Evolutionary conservation across 2,329 filamentous ascomycete genomes (phyloP), one percentile per base, ranked within the genome.

Genomic region (Ceratocystis harringtonii): DNA sequence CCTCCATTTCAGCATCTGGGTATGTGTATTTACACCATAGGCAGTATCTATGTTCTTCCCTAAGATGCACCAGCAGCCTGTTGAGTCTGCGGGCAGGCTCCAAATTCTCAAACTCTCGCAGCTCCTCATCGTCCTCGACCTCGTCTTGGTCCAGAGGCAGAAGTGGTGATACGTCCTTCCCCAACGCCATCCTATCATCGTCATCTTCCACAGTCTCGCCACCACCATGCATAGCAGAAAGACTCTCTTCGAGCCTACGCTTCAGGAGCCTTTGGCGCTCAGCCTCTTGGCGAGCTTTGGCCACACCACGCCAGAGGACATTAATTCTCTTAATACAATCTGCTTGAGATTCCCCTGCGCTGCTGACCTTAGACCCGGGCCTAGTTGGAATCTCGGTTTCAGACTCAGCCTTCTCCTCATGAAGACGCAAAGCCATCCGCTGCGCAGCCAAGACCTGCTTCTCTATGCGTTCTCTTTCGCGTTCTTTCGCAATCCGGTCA

Each of bases 11-110:
- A 44, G 77, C 78, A 71, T 90, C 85, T 0, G 85, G 82, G 73
- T 96, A 99, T 63, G 79, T 78, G 74, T 82, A 88, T 74, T 96
- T 97, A 76, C 94, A 99, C 89, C 92, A 99, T 73, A 96, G 96
- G 76, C 94, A 99, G 73, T 99, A 99, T 57, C 80, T 76, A 71
- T 90, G 84, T 71, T 82, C 81, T 61, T 84, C 78, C 45, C 94
- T 82, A 64, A 99, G 74, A 74, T 89, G 85, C 19, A 76, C 73
- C 8, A 96, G 80, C 15, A 95, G 74, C 70, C 78, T 83, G 7
- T 78, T 76, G 68, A 97, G 75, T 69, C 84, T 83, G 70, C 95
- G 87, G 1, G 77, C 77, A 1, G 84, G 78, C 25, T 85, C 81
- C 57, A 92, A 76, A 1, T 81, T 82, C 71, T 91, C 85, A 71